Evolutionary conservation across 495 filamentous ascomycete species (phyloP).

Genomic region (Hypoxylon fuscum): DNA sequence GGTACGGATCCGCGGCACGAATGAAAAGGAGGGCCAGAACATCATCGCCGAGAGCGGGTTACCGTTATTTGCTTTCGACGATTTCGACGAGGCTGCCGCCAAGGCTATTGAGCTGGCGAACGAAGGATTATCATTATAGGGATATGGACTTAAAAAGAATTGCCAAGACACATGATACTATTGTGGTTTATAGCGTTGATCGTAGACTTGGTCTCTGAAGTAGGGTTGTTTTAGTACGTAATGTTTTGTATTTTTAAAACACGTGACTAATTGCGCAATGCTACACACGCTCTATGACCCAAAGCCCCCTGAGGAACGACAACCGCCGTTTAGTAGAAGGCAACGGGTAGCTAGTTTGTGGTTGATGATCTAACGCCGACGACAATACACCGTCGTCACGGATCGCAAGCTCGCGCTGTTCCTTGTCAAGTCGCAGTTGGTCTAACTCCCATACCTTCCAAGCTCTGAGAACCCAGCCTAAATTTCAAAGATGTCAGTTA

Average conservation of each 20-base stretch:
- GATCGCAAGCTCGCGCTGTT: conserved; percentile 40
- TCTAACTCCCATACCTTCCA: conserved; percentile 56
- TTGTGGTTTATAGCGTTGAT: conserved; percentile 10
- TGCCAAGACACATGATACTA: not conserved
- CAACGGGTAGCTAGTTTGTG: not conserved
- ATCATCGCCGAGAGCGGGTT: conserved; percentile 81
- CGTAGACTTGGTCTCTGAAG: conserved; percentile 2
- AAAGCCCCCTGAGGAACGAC: conserved; percentile 38
- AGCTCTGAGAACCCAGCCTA: conserved; percentile 53
- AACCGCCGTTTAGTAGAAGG: not conserved
- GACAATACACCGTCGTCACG: conserved; percentile 33
- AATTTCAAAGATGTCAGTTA: conserved; percentile 4
- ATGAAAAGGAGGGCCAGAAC: conserved; percentile 77
- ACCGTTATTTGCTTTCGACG: conserved; percentile 78
- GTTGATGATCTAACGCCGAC: conserved; percentile 16
- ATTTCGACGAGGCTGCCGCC: conserved; percentile 79
- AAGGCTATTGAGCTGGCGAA: conserved; percentile 77
- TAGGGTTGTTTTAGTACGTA: not conserved
- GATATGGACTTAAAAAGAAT: not conserved
- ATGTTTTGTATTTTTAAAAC: not conserved
- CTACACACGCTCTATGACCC: conserved; percentile 36
- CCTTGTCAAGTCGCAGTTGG: conserved; percentile 37
- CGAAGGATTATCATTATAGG: conserved; percentile 3
- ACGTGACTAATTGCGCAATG: conserved; percentile 26
- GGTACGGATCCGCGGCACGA: conserved; percentile 84